Evolutionary conservation across 257 asterid species (phyloP), one percentile per base, ranked within the genome.

Genomic region (Solanum appendiculatum): DNA sequence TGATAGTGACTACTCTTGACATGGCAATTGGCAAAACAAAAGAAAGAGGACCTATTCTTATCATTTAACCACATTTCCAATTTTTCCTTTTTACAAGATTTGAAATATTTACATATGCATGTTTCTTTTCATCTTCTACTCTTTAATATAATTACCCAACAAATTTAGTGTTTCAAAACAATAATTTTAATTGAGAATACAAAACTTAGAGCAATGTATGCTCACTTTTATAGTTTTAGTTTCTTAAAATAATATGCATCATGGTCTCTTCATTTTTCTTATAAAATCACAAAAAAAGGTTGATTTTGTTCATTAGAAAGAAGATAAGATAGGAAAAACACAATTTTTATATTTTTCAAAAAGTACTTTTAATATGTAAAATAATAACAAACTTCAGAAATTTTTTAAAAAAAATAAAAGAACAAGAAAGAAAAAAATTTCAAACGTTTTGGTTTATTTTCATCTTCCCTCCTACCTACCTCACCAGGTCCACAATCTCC

Each of bases 1-100:
- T 58, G 93, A 92, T 69, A 87, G 90, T 86, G 94, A 92, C 94
- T 85, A 82, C 86, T 87, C 94, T 77, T 91, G 75, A 68, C 25
- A 70, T 89, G 82, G 72, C 88, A 89, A 90, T 33, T 89, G 82
- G 66, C 89, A 89, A 90, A 89, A 89, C 87, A 86, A 89, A 90
- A 87, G 89, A 88, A 18, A 70, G 18, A 23, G 87, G 78, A 91
- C 87, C 89, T 88, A 91, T 91, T 87, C 90, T 88, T 75, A 33
- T 70, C 25, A 70, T 18, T 44, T 70, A 89, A 86, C 54, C 72
- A 63, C 18, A 63, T 63, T 72, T 34, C 12, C 21, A 14, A 31
- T 68, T 23, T 60, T 60, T 60, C 69, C 69, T 23, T 60, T 60
- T 60, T 60, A 60, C 69, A 5, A 60, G 31, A 23, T 60, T 60